Conservation (phyloP, 225 moss, liverwort and hornwort genomes). For the Ulota crispa region DNA sequence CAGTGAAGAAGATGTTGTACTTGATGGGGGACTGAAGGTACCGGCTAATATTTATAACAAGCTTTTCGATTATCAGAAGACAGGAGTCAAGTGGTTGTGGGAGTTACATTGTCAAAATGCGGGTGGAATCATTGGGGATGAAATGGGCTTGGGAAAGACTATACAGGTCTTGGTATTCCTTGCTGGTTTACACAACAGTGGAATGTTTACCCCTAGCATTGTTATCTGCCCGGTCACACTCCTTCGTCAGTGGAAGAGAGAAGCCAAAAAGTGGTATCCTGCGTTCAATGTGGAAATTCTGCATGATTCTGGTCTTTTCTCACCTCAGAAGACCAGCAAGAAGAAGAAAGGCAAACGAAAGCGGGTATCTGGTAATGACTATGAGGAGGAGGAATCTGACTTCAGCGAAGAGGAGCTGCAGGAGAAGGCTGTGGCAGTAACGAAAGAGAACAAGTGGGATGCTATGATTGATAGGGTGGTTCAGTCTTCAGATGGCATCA, state of each 20-base stretch:
- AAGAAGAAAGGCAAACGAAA: slow-evolving; percentile 40
- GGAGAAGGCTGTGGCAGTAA: slow-evolving; percentile 32
- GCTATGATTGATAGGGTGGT: slow-evolving; percentile 63
- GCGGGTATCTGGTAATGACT: slow-evolving; percentile 48
- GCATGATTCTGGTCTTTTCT: slow-evolving; percentile 70
- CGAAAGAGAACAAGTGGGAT: slow-evolving; percentile 72
- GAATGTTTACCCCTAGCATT: slow-evolving; percentile 74
- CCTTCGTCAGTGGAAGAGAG: slow-evolving; percentile 92
- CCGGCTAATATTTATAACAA: slow-evolving; percentile 68
- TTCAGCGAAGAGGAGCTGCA: slow-evolving; percentile 42
- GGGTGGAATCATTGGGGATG: slow-evolving; percentile 95
- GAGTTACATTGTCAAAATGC: slow-evolving; percentile 93
- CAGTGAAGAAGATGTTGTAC: slow-evolving; percentile 63
- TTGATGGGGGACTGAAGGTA: slow-evolving; percentile 85
- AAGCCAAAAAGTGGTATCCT: slow-evolving; percentile 88
- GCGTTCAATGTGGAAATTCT: slow-evolving; percentile 71
- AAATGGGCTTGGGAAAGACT: slow-evolving; percentile 99
- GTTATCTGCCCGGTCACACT: slow-evolving; percentile 93
- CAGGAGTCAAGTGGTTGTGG: slow-evolving; percentile 99
- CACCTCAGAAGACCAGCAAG: slow-evolving; percentile 39
- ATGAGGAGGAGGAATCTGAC: slow-evolving; percentile 45
- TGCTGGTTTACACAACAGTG: slow-evolving; percentile 81
- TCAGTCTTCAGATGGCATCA: slow-evolving; percentile 61
- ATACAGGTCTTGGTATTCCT: slow-evolving; percentile 82
- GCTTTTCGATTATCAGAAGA: slow-evolving; percentile 91